Evolutionary conservation across 805 yeast species (phyloP), one percentile per base, ranked within the genome.

Genomic region (Hanseniaspora lachancei): DNA sequence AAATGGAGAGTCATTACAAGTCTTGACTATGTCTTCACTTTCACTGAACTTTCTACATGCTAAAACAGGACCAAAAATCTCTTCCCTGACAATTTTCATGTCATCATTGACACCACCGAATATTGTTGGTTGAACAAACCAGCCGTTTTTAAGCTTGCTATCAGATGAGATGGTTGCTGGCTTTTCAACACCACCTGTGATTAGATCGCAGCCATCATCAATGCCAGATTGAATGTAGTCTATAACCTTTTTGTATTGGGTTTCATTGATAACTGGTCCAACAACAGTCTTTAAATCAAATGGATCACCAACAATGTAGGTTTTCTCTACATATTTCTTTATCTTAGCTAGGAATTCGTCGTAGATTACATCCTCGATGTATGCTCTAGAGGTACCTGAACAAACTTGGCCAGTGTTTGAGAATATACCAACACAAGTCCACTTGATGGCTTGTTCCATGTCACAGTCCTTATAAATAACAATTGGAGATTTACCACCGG

Each of bases 61-160:
- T 27, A 82, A 87, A 36, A 87, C 95, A 16, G 95, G 95, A 20
- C 95, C 95, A 68, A 87, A 87, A 57, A 87, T 86, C 70, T 87
- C 95, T 68, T 87, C 95, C 60, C 75, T 75, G 57, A 82, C 84
- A 51, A 87, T 78, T 58, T 76, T 72, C 79, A 82, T 81, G 35
- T 74, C 67, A 59, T 82, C 81, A 54, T 73, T 75, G 49, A 84
- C 87, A 62, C 84, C 85, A 27, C 82, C 75, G 62, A 86, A 86
- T 44, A 87, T 74, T 4, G 95, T 85, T 57, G 95, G 95, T 62
- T 78, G 76, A 61, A 86, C 73, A 67, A 71, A 87, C 70, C 69
- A 86, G 5, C 95, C 95, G 57, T 72, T 59, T 9, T 15, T 3
- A 0, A 46, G 34, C 21, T 29, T 42, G n/a, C 44, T 72, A 43